Evolutionary conservation across 1,284 basidiomycete genomes (phyloP).

Genomic region (Leccinum subfulvum): DNA sequence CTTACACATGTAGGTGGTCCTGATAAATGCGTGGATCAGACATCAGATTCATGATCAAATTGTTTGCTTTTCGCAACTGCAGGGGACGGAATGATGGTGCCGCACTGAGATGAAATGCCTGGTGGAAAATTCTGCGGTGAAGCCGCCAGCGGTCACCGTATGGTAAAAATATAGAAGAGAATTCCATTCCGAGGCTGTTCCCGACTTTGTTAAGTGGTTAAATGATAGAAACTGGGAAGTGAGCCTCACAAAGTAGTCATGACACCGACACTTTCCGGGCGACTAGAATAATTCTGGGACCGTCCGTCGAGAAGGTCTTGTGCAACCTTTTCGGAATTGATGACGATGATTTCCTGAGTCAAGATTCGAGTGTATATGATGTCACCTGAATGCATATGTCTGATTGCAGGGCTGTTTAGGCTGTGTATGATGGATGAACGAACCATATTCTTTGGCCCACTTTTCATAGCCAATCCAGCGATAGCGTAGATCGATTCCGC

Average conservation of each 20-base stretch:
- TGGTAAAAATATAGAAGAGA: neutral
- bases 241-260: conserved; percentile 8
- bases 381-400: neutral
- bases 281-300: conserved; percentile 26
- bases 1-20: conserved; percentile 13
- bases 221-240: neutral
- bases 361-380: neutral
- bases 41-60: neutral
- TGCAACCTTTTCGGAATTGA: neutral
- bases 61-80: neutral
- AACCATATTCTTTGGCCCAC: conserved; percentile 26
- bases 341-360: neutral
- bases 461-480: conserved; percentile 23
- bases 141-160: no score
- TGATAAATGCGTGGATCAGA: neutral
- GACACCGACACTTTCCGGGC: conserved; percentile 17
- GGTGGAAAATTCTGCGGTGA: no score
- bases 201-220: neutral
- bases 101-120: no score
- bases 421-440: neutral
- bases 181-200: neutral
- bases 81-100: neutral
- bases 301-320: conserved; percentile 22
- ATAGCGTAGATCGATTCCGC: conserved; percentile 13
- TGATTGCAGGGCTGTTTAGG: neutral